Evolutionary conservation across 164 flowering plant species (phyloP).

Genomic region (Brasenia schreberi): DNA sequence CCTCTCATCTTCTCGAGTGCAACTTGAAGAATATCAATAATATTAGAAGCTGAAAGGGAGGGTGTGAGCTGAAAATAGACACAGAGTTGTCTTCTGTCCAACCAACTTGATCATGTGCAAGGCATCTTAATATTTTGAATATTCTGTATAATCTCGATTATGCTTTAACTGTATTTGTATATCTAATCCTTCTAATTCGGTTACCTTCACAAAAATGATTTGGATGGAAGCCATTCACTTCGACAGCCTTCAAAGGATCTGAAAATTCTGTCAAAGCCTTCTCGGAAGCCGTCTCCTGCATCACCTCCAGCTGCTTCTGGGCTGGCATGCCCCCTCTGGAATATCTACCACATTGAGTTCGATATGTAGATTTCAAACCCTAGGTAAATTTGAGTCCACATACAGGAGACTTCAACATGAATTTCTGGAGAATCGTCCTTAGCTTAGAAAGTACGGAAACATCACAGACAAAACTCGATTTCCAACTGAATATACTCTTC

Average conservation of each 20-base stretch:
- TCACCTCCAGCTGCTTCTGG: slow-evolving; percentile 33
- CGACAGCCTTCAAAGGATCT: slow-evolving; percentile 15
- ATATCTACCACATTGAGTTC: slow-evolving; percentile 70
- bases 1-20: too few species aligned
- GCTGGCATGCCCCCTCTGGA: slow-evolving; percentile 42
- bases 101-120: too few species aligned
- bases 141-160: too few species aligned
- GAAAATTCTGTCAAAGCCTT: slow-evolving; percentile 14
- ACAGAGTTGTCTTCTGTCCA: too few species aligned
- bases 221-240: slow-evolving; percentile 8
- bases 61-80: too few species aligned
- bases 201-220: too few species aligned
- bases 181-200: too few species aligned
- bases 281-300: slow-evolving; percentile 19
- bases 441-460: slow-evolving; percentile 55
- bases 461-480: slow-evolving; percentile 60
- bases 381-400: slow-evolving; percentile 53
- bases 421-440: slow-evolving; percentile 62
- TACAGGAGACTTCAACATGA: slow-evolving; percentile 76
- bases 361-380: slow-evolving; percentile 56
- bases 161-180: too few species aligned
- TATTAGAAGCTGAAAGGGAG: background rate
- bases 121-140: too few species aligned
- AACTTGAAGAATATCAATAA: background rate
- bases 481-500: slow-evolving; percentile 80